Base-by-base conservation (phyloP, 2,329 filamentous ascomycete genomes). In the Neonectria hederae region DNA sequence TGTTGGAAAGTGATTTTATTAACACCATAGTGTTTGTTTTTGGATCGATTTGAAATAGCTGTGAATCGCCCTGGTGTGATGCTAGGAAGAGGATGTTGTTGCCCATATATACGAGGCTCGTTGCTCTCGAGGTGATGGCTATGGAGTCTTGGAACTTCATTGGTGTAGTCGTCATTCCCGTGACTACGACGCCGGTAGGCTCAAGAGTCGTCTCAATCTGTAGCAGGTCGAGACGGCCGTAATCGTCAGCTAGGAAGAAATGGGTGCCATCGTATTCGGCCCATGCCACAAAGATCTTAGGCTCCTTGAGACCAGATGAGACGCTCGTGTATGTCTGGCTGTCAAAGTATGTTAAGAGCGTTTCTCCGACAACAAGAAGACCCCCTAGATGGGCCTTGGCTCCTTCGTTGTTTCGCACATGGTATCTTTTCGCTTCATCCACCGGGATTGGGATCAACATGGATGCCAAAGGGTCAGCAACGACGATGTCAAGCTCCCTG, bases 231-330 rank as follows among this genome's bases (percentile, higher is more conserved):
- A 99, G 79, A 54, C 86, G 87, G 17, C 96, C 95, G 75, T 96
- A 97, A 72, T 97, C 94, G 76, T 99, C 96, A 1, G 92, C 94
- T 2, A 99, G 81, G n/a, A 97, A 83, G 81, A 94, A 98, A 72
- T 91, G 87, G 42, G 91, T 90, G 24, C 89, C 88, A 73, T 98
- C 92, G 55, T 96, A 89, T 72, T 90, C 88, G 66, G 92, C 92
- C 94, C 95, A 99, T 2, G 93, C 89, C n/a, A 96, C 91, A 71
- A 97, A 98, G 38, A 97, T 90, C 3, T 91, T 93, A 0, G 94
- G 87, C 61, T 95, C 89, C 1, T 88, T 83, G 2, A 97, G 80
- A 0, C 84, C 81, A 9, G 89, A 85, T 19, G 89, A 87, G 13
- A 93, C 85, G 13, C 85, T 85, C 35, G 89, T 86, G 66, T 90